Evolutionary conservation across 352 stramenopile genomes (phyloP).

Genomic region (Globisporangium radiosum): DNA sequence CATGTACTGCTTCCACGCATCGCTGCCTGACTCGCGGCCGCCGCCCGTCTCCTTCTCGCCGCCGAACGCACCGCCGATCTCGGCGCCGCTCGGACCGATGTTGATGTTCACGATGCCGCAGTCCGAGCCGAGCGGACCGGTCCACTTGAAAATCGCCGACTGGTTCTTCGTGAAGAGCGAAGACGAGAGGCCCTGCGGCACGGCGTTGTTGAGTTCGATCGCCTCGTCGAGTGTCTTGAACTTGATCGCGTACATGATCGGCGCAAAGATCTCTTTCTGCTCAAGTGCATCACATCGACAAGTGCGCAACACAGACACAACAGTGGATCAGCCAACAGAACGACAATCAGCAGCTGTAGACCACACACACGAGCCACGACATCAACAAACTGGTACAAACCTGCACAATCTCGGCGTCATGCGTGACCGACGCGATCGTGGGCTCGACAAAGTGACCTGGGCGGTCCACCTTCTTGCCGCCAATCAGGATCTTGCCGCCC

Average conservation of each 20-base stretch:
- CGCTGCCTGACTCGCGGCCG: constrained; percentile 87
- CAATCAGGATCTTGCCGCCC: constrained; percentile 86
- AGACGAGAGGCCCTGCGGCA: constrained; percentile 89
- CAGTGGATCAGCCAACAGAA: no score
- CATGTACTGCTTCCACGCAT: constrained; percentile 95
- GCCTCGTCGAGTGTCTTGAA: constrained; percentile 87
- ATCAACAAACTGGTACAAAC: background rate
- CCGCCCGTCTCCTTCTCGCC: constrained; percentile 91
- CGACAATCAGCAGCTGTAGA: no score
- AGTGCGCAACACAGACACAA: no score
- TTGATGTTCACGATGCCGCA: constrained; percentile 93
- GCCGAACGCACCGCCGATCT: constrained; percentile 91
- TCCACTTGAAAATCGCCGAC: constrained; percentile 91
- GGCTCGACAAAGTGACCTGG: constrained; percentile 90
- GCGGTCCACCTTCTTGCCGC: constrained; percentile 75
- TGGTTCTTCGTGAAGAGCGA: constrained; percentile 91
- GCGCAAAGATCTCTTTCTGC: constrained; percentile 87
- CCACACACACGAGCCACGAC: background rate
- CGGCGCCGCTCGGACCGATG: constrained; percentile 87
- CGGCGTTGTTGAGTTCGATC: constrained; percentile 90
- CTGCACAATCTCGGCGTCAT: constrained; percentile 78
- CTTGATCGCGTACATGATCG: constrained; percentile 89
- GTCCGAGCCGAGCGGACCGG: constrained; percentile 84
- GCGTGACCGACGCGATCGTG: constrained; percentile 80
- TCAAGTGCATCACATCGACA: no score